phyloP scores from a whole-genome alignment of 805 yeast species.

The Komagataella pastoris region DNA sequence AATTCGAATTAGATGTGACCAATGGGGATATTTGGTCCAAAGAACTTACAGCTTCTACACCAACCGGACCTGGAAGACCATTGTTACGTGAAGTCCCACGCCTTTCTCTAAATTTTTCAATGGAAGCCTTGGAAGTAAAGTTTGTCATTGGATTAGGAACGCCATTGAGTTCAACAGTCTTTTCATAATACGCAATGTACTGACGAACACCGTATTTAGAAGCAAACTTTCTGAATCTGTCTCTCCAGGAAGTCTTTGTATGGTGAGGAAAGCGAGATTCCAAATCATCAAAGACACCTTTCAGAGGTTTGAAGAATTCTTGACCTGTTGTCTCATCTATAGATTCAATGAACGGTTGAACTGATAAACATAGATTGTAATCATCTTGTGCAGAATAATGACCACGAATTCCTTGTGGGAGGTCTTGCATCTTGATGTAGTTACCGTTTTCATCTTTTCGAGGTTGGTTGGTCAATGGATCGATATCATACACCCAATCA shows the following conservation, averaged over 20 bases:
- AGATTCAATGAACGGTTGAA: slow-evolving; percentile 13
- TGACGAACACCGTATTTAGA: slow-evolving; percentile 45
- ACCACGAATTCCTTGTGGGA: slow-evolving; percentile 41
- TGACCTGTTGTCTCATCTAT: neutral
- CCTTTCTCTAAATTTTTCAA: slow-evolving; percentile 8
- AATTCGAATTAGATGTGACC: neutral
- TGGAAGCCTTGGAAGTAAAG: slow-evolving; percentile 25
- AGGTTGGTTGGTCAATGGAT: slow-evolving; percentile 26
- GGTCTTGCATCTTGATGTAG: slow-evolving; percentile 22
- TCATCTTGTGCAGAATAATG: slow-evolving; percentile 64
- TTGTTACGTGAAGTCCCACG: neutral
- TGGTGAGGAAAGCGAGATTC: slow-evolving; percentile 34
- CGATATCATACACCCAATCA: slow-evolving; percentile 34
- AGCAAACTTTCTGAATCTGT: slow-evolving; percentile 62
- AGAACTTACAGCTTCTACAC: neutral
- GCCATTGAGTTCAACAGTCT: slow-evolving; percentile 20
- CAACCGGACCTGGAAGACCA: neutral
- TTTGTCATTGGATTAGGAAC: slow-evolving; percentile 47
- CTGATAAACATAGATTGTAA: slow-evolving; percentile 37
- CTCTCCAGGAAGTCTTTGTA: slow-evolving; percentile 68
- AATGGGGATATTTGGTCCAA: neutral
- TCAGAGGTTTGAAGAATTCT: slow-evolving; percentile 1
- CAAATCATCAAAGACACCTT: slow-evolving; percentile 22
- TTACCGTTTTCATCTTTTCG: slow-evolving; percentile 26
- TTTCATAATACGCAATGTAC: slow-evolving; percentile 40